Evolutionary conservation across 768 basidiomycete genomes (phyloP).

Genomic region (Polyporus arcularius): DNA sequence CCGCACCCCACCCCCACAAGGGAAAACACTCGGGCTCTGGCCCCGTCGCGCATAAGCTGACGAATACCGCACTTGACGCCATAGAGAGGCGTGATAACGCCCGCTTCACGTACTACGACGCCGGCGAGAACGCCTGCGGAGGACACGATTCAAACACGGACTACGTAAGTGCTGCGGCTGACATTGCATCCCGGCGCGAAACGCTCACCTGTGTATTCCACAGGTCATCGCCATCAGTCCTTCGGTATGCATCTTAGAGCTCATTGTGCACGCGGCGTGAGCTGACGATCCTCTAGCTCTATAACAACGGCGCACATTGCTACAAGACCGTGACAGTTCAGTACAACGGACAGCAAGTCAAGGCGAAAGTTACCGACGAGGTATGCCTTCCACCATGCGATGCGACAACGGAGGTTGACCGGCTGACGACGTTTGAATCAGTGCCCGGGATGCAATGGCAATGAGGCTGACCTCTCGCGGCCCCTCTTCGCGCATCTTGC

Average conservation of each 20-base stretch:
- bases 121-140: constrained; percentile 27
- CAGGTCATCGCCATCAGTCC: constrained; percentile 56
- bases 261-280: background rate
- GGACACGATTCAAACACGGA: constrained; percentile 15
- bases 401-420: background rate
- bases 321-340: constrained; percentile 62
- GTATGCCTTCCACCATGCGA: constrained; percentile 31
- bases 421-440: constrained; percentile 23
- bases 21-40: background rate
- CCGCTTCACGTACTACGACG: constrained; percentile 25
- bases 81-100: constrained; percentile 16
- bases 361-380: constrained; percentile 64
- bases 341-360: constrained; percentile 55
- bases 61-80: too few relatives aligned
- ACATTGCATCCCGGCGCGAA: background rate
- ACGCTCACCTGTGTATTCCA: background rate
- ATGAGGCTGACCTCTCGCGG: constrained; percentile 66
- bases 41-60: background rate
- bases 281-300: constrained; percentile 50
- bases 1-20: constrained; percentile 7
- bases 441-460: constrained; percentile 67
- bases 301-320: constrained; percentile 52
- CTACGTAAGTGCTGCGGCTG: constrained; percentile 17
- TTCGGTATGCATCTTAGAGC: constrained; percentile 22
- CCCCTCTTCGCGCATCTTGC: constrained; percentile 71